Evolutionary conservation across 2,329 filamentous ascomycete species (phyloP).

Genomic region (Juglanconis oblonga): DNA sequence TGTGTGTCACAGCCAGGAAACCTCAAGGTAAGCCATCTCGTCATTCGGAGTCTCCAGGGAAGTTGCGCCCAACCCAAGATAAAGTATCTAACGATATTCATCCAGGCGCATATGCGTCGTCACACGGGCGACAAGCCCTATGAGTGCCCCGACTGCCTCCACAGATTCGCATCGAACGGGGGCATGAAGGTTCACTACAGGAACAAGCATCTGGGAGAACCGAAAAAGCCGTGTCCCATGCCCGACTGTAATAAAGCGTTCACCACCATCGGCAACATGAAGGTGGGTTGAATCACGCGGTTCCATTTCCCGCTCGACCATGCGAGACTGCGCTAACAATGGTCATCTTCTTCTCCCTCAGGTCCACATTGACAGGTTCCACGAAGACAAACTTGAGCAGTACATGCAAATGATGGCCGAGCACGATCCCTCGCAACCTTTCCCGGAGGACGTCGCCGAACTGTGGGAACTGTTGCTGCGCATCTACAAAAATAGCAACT

Average conservation of each 20-base stretch:
- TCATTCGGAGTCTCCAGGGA: background rate
- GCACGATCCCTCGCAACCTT: constrained; percentile 23
- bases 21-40: constrained; percentile 62
- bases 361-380: constrained; percentile 17
- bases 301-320: background rate
- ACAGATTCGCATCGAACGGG: constrained; percentile 79
- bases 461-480: constrained; percentile 80
- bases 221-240: constrained; percentile 77
- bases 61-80: background rate
- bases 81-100: constrained; percentile 13
- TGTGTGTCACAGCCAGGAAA: constrained; percentile 90
- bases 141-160: constrained; percentile 74
- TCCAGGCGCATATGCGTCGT: constrained; percentile 76
- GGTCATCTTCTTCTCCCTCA: background rate
- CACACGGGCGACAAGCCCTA: constrained; percentile 88
- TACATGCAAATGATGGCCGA: constrained; percentile 3
- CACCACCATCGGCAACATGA: constrained; percentile 87
- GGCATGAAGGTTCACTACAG: constrained; percentile 80
- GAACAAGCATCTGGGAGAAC: constrained; percentile 70
- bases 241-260: constrained; percentile 86
- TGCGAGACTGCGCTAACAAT: background rate
- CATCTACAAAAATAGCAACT: constrained; percentile 98
- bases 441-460: constrained; percentile 68
- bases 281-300: constrained; percentile 49
- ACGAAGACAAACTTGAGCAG: background rate